Conservation (phyloP, 257 asterid genomes). For the Primulina huaijiensis region DNA sequence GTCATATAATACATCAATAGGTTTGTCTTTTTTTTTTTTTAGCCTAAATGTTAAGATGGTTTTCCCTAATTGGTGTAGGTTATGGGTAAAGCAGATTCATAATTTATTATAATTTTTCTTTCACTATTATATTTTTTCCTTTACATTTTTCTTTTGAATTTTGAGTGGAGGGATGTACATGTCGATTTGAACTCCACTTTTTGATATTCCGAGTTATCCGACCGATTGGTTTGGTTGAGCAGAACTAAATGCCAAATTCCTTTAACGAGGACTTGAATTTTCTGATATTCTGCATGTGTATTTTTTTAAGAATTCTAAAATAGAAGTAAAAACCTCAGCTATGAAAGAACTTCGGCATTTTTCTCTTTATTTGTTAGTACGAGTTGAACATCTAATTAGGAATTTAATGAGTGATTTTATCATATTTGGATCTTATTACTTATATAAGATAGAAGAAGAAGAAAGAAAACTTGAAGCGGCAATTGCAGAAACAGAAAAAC, state of each 20-base stretch:
- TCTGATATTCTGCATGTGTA: neutral
- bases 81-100: neutral
- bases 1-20: conserved; percentile 5
- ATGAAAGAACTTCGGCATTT: conserved; percentile 1
- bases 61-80: neutral
- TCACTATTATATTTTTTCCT: neutral
- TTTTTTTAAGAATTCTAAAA: conserved; percentile 13
- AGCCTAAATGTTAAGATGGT: neutral
- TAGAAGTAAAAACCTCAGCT: conserved; percentile 14
- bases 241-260: conserved; percentile 6
- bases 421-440: conserved; percentile 26
- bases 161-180: neutral
- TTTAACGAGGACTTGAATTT: conserved; percentile 19
- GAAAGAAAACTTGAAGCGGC: conserved; percentile 96
- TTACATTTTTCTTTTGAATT: neutral
- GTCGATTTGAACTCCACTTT: conserved; percentile 4
- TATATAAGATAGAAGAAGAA: conserved; percentile 85
- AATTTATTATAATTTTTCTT: neutral
- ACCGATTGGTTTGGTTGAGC: conserved; percentile 13
- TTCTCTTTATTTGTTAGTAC: conserved; percentile 11
- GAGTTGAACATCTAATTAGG: conserved; percentile 17
- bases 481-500: conserved; percentile 91
- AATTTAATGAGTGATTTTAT: conserved; percentile 21
- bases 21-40: neutral
- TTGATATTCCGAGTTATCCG: conserved; percentile 1